phyloP scores from a whole-genome alignment of 805 yeast genomes.

The Monosporozyma aerobia region DNA sequence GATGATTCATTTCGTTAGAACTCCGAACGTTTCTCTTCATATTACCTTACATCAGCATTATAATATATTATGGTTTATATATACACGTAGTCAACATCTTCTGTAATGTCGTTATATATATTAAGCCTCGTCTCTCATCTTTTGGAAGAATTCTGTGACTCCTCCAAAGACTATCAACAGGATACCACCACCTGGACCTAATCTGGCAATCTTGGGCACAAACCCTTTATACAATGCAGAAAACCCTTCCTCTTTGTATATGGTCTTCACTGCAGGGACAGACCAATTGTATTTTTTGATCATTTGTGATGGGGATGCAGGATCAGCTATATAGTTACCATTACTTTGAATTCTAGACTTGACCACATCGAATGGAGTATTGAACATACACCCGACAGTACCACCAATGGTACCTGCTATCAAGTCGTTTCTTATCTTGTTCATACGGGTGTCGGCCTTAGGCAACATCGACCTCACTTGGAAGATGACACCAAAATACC shows the following conservation, averaged over 20 bases:
- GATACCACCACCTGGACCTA: conserved; percentile 99
- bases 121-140: conserved; percentile 4
- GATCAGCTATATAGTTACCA: conserved; percentile 31
- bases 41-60: too few species aligned
- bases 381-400: conserved; percentile 86
- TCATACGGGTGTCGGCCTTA: conserved; percentile 55
- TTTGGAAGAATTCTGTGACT: conserved; percentile 88
- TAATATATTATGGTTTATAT: neutral
- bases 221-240: conserved; percentile 90
- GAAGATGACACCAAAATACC: conserved; percentile 91
- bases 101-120: neutral
- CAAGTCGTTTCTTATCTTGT: conserved; percentile 78
- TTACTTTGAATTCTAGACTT: conserved; percentile 85
- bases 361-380: conserved; percentile 96
- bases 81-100: neutral
- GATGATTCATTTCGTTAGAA: too few species aligned
- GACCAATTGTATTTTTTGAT: conserved; percentile 90
- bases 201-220: conserved; percentile 90
- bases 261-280: conserved; percentile 61
- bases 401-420: conserved; percentile 95
- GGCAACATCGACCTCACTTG: conserved; percentile 78
- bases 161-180: conserved; percentile 92
- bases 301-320: conserved; percentile 48
- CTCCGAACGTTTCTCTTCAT: too few species aligned
- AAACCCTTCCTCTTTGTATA: conserved; percentile 82